Evolutionary conservation across 1,284 basidiomycete genomes (phyloP).

Genomic region (Cystobasidiaceae sp.): DNA sequence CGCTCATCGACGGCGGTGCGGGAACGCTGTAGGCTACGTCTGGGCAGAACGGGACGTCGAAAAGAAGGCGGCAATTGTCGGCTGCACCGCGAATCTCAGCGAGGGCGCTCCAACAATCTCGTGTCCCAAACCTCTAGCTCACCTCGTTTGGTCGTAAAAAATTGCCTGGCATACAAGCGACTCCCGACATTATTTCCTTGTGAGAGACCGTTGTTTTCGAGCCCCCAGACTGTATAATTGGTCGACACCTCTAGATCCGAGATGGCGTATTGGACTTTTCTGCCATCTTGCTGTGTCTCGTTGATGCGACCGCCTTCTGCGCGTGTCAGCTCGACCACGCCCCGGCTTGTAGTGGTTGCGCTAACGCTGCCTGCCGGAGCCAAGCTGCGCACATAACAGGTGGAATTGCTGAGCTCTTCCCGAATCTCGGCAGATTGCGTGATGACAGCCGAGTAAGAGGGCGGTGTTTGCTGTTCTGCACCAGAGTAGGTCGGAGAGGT

Average conservation of each 20-base stretch:
- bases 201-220: slow-evolving; percentile 36
- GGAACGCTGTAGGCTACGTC: slow-evolving; percentile 50
- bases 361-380: background rate
- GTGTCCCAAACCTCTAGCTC: slow-evolving; percentile 16
- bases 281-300: slow-evolving; percentile 34
- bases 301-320: slow-evolving; percentile 4
- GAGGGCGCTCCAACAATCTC: slow-evolving; percentile 31
- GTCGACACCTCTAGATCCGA: slow-evolving; percentile 39
- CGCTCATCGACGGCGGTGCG: slow-evolving; percentile 41
- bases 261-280: slow-evolving; percentile 40
- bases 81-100: slow-evolving; percentile 31
- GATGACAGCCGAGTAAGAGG: slow-evolving; percentile 42
- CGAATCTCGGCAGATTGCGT: slow-evolving; percentile 35
- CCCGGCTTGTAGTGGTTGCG: slow-evolving; percentile 30
- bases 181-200: background rate
- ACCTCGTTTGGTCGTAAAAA: slow-evolving; percentile 45
- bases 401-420: slow-evolving; percentile 37
- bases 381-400: slow-evolving; percentile 43
- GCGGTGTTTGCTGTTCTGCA: slow-evolving; percentile 27
- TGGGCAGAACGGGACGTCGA: slow-evolving; percentile 47
- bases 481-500: slow-evolving; percentile 43
- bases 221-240: slow-evolving; percentile 48
- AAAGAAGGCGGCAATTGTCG: slow-evolving; percentile 47
- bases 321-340: slow-evolving; percentile 20
- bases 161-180: slow-evolving; percentile 33